Conservation (phyloP, 768 basidiomycete genomes). For the Leucosporidium creatinivorum region DNA sequence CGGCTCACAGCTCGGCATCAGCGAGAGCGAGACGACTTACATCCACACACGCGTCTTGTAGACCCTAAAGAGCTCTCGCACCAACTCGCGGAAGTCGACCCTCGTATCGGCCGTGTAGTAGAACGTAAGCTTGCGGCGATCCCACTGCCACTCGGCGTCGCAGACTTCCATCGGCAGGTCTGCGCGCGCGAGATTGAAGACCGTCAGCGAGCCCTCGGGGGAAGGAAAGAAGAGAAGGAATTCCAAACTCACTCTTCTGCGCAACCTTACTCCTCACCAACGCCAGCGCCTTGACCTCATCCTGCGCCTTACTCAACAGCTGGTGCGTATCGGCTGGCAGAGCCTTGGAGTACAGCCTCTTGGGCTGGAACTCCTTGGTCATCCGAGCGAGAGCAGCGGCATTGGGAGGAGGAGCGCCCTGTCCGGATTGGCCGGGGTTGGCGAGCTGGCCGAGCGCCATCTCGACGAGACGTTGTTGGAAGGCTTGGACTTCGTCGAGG, state of each 20-base stretch:
- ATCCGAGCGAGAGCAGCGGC: constrained; percentile 39
- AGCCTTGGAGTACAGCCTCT: constrained; percentile 90
- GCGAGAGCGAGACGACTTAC: constrained; percentile 7
- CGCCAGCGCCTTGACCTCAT: constrained; percentile 85
- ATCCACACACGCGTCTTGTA: constrained; percentile 91
- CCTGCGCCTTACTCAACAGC: constrained; percentile 71
- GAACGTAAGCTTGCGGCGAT: constrained; percentile 94
- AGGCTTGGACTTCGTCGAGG: constrained; percentile 82
- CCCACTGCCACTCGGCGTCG: constrained; percentile 99
- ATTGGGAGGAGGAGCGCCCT: constrained; percentile 31
- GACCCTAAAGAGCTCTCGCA: constrained; percentile 86
- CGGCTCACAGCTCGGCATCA: no score
- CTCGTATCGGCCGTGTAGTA: constrained; percentile 94
- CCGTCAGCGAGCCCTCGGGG: no score
- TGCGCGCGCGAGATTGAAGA: no score
- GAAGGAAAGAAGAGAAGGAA: no score
- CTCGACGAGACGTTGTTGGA: constrained; percentile 72
- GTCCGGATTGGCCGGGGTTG: constrained; percentile 19
- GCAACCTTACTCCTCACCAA: constrained; percentile 85
- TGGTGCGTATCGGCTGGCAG: constrained; percentile 73
- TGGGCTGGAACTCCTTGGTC: constrained; percentile 92
- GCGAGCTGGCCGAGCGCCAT: constrained; percentile 38
- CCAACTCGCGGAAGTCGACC: constrained; percentile 81
- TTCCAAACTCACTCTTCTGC: constrained; percentile 54
- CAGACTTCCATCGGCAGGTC: constrained; percentile 97